Conservation (phyloP, 345 rosid species). For the Populus davidiana region DNA sequence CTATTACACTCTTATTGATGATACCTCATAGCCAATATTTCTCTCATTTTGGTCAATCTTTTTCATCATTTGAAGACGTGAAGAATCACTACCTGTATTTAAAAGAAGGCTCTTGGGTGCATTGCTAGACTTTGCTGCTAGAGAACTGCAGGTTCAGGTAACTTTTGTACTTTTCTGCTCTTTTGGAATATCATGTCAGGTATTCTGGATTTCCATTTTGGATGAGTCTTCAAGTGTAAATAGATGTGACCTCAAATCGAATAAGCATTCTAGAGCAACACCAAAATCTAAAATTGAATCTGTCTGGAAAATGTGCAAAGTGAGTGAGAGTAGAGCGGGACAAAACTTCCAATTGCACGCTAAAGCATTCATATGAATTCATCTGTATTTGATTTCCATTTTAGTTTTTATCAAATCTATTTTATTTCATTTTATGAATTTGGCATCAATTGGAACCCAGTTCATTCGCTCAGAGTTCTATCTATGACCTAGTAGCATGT, state of each 20-base stretch:
- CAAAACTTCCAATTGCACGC: background rate
- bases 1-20: background rate
- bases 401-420: background rate
- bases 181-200: background rate
- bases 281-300: background rate
- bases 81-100: constrained; percentile 89
- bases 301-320: background rate
- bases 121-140: constrained; percentile 91
- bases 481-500: background rate
- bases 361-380: background rate
- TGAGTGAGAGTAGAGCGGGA: background rate
- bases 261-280: background rate
- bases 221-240: background rate
- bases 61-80: constrained; percentile 65
- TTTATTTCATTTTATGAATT: background rate
- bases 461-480: background rate
- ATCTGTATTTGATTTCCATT: background rate
- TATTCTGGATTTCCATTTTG: constrained; percentile 5
- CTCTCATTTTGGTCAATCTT: constrained; percentile 17
- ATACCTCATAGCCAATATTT: constrained; percentile 10
- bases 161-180: background rate
- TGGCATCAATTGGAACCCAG: background rate
- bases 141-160: constrained; percentile 98
- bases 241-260: background rate
- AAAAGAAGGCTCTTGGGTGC: constrained; percentile 95